phyloP scores from a whole-genome alignment of 2,329 filamentous ascomycete species.

The Cladosporium austrohemisphaericum region DNA sequence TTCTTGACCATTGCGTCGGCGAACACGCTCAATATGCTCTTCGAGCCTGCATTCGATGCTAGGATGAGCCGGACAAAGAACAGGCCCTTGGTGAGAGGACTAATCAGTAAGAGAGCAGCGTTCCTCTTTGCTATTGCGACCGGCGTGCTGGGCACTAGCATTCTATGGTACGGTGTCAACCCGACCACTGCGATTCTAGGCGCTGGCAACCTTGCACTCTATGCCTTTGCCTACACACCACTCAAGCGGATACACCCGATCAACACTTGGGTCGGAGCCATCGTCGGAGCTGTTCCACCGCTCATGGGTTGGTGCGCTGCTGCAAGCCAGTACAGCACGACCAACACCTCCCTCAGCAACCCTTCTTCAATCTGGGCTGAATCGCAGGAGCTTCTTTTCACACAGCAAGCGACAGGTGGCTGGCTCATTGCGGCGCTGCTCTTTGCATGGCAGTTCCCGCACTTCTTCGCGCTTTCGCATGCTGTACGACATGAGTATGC shows the following conservation, averaged over 20 bases:
- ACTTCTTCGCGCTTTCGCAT: conserved; percentile 94
- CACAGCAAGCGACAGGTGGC: conserved; percentile 56
- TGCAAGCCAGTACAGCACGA: conserved; percentile 72
- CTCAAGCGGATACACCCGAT: conserved; percentile 80
- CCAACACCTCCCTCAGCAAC: conserved; percentile 20
- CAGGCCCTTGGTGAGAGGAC: conserved; percentile 75
- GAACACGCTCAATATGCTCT: conserved; percentile 95
- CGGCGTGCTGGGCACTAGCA: conserved; percentile 64
- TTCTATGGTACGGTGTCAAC: conserved; percentile 86
- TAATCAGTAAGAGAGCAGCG: conserved; percentile 69
- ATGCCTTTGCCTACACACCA: conserved; percentile 89
- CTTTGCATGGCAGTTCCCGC: conserved; percentile 96
- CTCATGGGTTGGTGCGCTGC: conserved; percentile 98
- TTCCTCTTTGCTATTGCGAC: conserved; percentile 74
- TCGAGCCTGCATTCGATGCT: conserved; percentile 85
- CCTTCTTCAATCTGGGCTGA: conserved; percentile 27
- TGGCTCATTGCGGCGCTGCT: conserved; percentile 83
- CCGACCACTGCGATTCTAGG: conserved; percentile 87
- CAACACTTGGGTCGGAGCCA: conserved; percentile 92
- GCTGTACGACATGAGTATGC: conserved; percentile 86
- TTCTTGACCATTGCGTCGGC: conserved; percentile 85
- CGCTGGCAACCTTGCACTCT: conserved; percentile 78
- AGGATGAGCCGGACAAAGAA: conserved; percentile 93
- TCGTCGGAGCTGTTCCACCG: conserved; percentile 90
- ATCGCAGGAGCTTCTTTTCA: conserved; percentile 33